Conservation (phyloP, 306 rosid genomes). For the Glycyrrhiza uralensis region DNA sequence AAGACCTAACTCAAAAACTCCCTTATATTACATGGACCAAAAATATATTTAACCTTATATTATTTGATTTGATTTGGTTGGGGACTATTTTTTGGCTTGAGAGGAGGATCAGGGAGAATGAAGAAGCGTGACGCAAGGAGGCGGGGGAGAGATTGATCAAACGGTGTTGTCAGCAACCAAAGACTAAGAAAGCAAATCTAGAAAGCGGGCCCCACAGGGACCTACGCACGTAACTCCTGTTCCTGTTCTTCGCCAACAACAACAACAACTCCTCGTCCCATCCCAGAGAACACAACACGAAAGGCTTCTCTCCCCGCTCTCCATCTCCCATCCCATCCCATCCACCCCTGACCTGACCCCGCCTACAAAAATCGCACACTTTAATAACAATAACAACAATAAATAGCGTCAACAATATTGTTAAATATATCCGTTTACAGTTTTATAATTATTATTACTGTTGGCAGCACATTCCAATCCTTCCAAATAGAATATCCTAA, state of each 20-base stretch:
- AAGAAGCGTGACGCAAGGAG: constrained; percentile 25
- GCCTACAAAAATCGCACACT: no score
- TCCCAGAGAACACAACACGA: neutral
- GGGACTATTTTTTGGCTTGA: no score
- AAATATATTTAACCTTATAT: no score
- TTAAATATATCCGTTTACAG: no score
- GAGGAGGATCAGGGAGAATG: constrained; percentile 3
- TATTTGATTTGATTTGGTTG: no score
- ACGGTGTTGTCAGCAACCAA: no score
- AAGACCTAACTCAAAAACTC: no score
- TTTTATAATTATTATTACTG: neutral
- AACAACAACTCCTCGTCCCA: no score
- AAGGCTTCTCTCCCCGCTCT: neutral
- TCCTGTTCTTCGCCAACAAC: neutral
- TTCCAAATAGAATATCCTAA: neutral
- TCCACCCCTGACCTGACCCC: no score
- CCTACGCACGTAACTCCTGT: neutral
- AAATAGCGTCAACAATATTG: no score
- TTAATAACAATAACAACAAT: no score
- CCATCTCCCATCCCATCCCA: neutral
- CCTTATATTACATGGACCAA: no score
- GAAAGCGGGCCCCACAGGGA: neutral
- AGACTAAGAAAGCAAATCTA: neutral
- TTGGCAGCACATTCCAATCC: neutral
- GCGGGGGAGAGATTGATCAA: neutral